These are phyloP conservation scores for Neofusicoccum sp. DNA, from an alignment of 2,329 filamentous ascomycete genomes.

Conservation along the genomic window DNA sequence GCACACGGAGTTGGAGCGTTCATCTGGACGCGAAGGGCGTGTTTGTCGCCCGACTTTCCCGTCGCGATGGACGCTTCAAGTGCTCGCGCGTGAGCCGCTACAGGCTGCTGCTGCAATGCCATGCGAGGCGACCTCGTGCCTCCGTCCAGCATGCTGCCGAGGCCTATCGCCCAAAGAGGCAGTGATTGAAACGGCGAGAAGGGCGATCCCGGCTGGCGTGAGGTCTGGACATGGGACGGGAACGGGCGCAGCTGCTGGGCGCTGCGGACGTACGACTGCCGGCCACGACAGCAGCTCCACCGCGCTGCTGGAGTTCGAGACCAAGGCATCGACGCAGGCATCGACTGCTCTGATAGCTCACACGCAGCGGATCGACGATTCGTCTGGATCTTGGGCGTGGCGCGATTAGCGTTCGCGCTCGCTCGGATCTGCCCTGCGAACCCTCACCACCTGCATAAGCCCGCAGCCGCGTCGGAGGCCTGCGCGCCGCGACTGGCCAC, in stretches of 20 bases:
- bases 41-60: no score
- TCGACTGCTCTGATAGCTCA: background rate
- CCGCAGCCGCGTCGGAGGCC: background rate
- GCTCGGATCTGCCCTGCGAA: conserved; percentile 6
- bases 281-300: background rate
- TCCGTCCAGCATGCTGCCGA: background rate
- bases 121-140: background rate
- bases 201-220: conserved; percentile 4
- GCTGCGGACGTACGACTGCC: background rate
- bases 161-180: background rate
- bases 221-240: background rate
- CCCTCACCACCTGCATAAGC: conserved; percentile 8
- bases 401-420: background rate
- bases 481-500: background rate
- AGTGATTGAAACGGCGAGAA: background rate
- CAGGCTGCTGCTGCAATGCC: no score
- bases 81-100: no score
- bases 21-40: no score
- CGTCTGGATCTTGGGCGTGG: conserved; percentile 7
- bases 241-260: background rate
- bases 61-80: no score
- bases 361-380: conserved; percentile 10
- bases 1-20: no score
- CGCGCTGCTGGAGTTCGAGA: background rate
- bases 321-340: background rate